phyloP scores from a whole-genome alignment of 2,329 filamentous ascomycete genomes.

The Incumbomyces lentus region DNA sequence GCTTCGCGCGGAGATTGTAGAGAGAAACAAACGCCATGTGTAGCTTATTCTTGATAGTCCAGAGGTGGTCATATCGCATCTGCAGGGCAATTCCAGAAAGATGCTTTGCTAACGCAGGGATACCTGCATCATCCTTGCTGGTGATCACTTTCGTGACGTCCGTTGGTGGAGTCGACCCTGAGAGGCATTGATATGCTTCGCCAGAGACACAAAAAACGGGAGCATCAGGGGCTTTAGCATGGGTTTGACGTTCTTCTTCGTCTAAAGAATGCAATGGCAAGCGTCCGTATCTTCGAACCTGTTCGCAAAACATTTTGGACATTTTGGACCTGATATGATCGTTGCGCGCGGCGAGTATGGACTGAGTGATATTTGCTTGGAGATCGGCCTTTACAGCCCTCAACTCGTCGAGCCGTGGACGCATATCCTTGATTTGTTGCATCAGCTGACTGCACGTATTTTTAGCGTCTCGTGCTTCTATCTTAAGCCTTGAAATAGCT shows the following conservation, averaged over 20 bases:
- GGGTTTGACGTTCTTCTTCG: neutral
- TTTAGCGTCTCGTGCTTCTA: neutral
- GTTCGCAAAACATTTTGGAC: neutral
- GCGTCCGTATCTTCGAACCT: neutral
- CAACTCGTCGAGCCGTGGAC: neutral
- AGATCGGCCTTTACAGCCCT: neutral
- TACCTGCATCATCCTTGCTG: neutral
- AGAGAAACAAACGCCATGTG: neutral
- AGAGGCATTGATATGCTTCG: neutral
- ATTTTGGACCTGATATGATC: neutral
- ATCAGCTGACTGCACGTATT: neutral
- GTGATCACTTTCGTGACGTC: neutral
- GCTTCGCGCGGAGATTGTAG: neutral
- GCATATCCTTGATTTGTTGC: neutral
- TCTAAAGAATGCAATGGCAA: neutral
- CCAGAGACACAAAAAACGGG: neutral
- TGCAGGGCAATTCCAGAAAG: neutral
- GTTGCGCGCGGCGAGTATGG: neutral
- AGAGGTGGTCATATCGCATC: neutral
- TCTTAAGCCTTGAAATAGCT: too few species aligned
- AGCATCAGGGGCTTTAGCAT: neutral
- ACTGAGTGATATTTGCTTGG: neutral
- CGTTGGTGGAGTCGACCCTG: neutral
- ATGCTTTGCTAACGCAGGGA: neutral
- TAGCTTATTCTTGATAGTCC: neutral